Evolutionary conservation across 805 yeast genomes (phyloP).

Genomic region (Candida krabiensis): DNA sequence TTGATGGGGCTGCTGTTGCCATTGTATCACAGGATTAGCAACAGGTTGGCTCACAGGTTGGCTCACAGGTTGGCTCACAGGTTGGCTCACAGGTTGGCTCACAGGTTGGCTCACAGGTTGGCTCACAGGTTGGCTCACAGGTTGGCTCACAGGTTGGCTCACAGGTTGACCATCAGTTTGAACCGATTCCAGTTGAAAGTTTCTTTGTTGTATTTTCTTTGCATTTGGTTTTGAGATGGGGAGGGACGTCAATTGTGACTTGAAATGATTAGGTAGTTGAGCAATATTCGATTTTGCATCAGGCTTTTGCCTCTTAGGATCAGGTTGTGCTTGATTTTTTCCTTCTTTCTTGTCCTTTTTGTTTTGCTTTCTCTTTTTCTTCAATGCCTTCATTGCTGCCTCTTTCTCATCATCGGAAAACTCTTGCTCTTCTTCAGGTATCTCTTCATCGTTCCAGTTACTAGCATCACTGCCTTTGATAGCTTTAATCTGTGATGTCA

Average conservation of each 20-base stretch:
- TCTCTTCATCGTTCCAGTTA: conserved; percentile 91
- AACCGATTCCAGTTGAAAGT: too few relatives aligned
- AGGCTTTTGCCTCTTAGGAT: conserved; percentile 9
- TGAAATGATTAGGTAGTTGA: conserved; percentile 20
- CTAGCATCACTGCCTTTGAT: conserved; percentile 93
- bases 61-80: too few relatives aligned
- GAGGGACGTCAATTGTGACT: conserved; percentile 23
- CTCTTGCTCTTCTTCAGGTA: conserved; percentile 91
- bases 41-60: too few relatives aligned
- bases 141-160: too few relatives aligned
- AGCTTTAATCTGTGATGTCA: conserved; percentile 68
- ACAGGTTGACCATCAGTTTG: too few relatives aligned
- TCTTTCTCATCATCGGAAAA: conserved; percentile 94
- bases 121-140: too few relatives aligned
- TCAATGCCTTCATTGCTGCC: conserved; percentile 61
- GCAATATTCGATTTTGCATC: not conserved
- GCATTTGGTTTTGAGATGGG: conserved; percentile 12
- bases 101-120: too few relatives aligned
- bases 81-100: too few relatives aligned
- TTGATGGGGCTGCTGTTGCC: too few relatives aligned
- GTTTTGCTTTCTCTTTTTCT: conserved; percentile 58
- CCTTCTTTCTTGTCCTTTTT: conserved; percentile 20
- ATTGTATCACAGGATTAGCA: too few relatives aligned
- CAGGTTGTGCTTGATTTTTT: conserved; percentile 4
- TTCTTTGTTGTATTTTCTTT: too few relatives aligned